A percentile compares a stretch with the other conserved stretches of the same genome.
phyloP scores from a whole-genome alignment of 148 eudicot genomes.

The Cornus florida region DNA sequence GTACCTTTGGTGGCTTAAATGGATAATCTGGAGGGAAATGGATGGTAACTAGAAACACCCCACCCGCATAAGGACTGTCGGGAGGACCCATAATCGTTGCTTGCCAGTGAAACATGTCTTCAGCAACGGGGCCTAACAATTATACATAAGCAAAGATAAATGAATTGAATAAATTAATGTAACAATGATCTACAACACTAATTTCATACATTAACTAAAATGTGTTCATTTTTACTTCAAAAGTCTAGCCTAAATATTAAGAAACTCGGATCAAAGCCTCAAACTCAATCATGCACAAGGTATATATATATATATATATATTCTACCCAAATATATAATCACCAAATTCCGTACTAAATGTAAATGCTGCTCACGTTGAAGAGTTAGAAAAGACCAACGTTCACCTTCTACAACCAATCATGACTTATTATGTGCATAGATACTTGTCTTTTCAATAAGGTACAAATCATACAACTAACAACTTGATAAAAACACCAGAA shows the following conservation, averaged over 20 bases:
- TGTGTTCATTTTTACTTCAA: not conserved
- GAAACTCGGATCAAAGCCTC: not conserved
- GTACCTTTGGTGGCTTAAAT: constrained; percentile 64
- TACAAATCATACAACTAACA: not conserved
- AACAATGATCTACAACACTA: not conserved
- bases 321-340: too few species aligned
- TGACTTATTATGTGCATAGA: not conserved
- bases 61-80: constrained; percentile 63
- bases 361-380: too few species aligned
- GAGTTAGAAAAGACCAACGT: too few species aligned
- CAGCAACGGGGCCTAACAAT: constrained; percentile 43
- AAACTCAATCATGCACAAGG: too few species aligned
- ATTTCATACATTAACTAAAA: not conserved
- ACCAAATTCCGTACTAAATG: too few species aligned
- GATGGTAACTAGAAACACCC: constrained; percentile 52
- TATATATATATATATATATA: too few species aligned
- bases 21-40: constrained; percentile 65
- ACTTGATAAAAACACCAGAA: not conserved
- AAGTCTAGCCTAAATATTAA: not conserved
- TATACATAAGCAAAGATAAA: constrained; percentile 4
- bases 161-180: not conserved
- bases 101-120: constrained; percentile 65
- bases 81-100: constrained; percentile 63
- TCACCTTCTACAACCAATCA: not conserved
- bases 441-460: not conserved